Evolutionary conservation across 106 monocot species (phyloP).

Genomic region (Phalaenopsis equestris): DNA sequence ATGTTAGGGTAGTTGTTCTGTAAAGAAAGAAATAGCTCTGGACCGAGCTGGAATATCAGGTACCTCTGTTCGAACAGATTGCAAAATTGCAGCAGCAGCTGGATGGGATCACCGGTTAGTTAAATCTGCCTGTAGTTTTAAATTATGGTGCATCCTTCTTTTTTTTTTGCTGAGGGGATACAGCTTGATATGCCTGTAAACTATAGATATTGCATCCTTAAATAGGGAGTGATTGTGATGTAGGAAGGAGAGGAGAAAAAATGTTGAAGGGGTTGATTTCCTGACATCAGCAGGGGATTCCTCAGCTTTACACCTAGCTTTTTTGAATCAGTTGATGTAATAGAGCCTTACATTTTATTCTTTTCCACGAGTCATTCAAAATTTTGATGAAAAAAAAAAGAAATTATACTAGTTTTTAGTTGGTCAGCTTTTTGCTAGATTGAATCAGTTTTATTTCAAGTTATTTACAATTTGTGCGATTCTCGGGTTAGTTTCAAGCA

Average conservation of each 20-base stretch:
- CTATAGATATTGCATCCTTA: not conserved
- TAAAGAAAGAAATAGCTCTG: conserved; percentile 64
- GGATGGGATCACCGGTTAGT: conserved; percentile 94
- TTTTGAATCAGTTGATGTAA: not conserved
- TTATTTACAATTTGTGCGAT: too few relatives aligned
- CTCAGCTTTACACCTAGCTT: not conserved
- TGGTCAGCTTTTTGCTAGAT: too few relatives aligned
- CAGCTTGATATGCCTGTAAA: not conserved
- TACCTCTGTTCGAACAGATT: conserved; percentile 66
- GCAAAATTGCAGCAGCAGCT: conserved; percentile 88
- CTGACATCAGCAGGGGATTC: not conserved
- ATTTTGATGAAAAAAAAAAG: not conserved
- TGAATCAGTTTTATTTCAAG: too few relatives aligned
- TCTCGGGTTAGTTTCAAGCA: too few relatives aligned
- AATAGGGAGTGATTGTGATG: not conserved
- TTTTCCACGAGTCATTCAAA: not conserved
- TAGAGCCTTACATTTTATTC: not conserved
- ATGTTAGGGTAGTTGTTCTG: conserved; percentile 42
- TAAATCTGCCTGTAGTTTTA: not conserved
- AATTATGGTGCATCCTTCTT: not conserved
- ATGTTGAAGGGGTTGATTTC: not conserved
- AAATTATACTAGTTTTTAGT: too few relatives aligned
- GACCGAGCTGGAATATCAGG: conserved; percentile 79
- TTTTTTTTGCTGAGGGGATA: not conserved
- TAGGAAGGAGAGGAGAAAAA: not conserved